Evolutionary conservation across 2,329 filamentous ascomycete genomes (phyloP), one percentile per base, ranked within the genome.

Genomic region (Claviceps maximensis): DNA sequence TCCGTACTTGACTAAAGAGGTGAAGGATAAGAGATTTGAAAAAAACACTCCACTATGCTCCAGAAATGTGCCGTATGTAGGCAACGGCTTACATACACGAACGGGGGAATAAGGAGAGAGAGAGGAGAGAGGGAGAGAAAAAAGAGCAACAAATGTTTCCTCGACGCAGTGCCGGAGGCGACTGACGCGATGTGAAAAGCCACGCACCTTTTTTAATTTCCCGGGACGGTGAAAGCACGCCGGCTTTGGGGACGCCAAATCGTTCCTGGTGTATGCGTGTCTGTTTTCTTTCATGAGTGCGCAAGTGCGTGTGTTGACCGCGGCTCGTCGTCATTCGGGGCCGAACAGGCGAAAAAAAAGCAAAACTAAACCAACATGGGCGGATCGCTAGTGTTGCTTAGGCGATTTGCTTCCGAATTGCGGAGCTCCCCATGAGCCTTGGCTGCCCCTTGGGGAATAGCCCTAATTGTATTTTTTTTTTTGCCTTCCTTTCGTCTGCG

Each of bases 381-480:
- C 40, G 40, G 19, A 21, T 42, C 13, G 40, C 40, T 42, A 42
- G 40, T 42, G 17, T 23, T 38, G 5, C 17, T 33, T 29, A 19
- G 47, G 36, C 36, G 36, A 27, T 29, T 8, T 49, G 33, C 21
- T 7, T 27, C 36, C 17, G 10, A 41, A 33, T 50, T 50, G 49
- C 27, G 25, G 29, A 36, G 49, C 49, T 42, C 23, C 27, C 13
- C 9, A 19, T 58, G 56, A 48, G 55, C 45, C 56, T 58, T 58
- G 56, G 57, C 57, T 58, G 45, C 56, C 56, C 47, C 33, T 55
- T 55, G 23, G 38, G 53, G 59, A 45, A 51, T 58, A 59, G 54
- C 54, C 48, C 9, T 33, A 5, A 23, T 29, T 31, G 31, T 46
- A 15, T n/a, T 29, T 29, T 46, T 46, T 27, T 46, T 19, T 2